Evolutionary conservation across 441 rosid genomes (phyloP), one percentile per base, ranked within the genome.

Genomic region (Macaranga tanarius): DNA sequence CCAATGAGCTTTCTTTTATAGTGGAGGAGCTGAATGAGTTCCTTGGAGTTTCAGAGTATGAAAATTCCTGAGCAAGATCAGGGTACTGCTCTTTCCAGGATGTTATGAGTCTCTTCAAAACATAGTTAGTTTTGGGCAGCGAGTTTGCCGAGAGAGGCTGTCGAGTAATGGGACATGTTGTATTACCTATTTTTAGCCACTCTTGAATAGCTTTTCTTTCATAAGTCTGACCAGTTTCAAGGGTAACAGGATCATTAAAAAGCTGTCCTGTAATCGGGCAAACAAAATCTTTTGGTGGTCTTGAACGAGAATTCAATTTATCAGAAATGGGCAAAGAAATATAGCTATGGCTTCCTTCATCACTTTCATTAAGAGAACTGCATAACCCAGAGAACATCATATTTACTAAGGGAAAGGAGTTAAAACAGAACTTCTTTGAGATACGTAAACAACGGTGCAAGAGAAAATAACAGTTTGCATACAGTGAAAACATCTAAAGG

Each of bases 201-300:
- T 90, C 95, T 76, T 90, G 86, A 69, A 88, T 90, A 42, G 95
- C 95, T 84, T 82, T 86, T 54, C 89, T 84, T 74, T 90, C 95
- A 57, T 85, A 90, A 44, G 90, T 90, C 80, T 90, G 92, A 26
- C 90, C 92, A 13, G 90, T 90, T 80, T 90, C 95, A n/a, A 90
- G 90, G 16, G 92, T 88, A 16, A 90, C 90, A 20, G 95, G 92
- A n/a, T 88, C 89, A 54, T 78, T 77, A 71, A 88, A 85, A 73
- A 87, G 78, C 80, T 84, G 90, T 38, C 90, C 75, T 8, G 92
- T 86, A 77, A 90, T 87, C 20, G 90, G 88, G 75, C 92, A 88
- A 48, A 90, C 89, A 76, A 88, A 90, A 78, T 88, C 95, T 80
- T 88, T 90, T 15, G 92, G 89, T 4, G 90, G 82, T 77, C 86